Base-by-base conservation (phyloP, 768 basidiomycete species). In the Sarcomyxa edulis region DNA sequence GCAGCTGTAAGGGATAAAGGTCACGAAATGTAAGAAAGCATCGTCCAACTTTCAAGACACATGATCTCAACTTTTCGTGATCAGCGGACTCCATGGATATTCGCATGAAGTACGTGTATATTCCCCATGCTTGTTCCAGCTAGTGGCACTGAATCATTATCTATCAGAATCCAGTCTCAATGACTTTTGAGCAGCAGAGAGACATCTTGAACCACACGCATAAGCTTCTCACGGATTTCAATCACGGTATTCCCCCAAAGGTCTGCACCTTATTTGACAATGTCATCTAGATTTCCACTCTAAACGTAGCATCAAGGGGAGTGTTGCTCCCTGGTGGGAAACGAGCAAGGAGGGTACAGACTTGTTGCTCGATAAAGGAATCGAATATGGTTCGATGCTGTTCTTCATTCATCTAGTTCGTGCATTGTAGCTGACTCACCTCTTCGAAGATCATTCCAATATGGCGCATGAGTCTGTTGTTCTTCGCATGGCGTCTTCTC, bases 251-350 rank as follows among this genome's bases (percentile, higher is more conserved):
- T 11, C 63, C 76, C 16, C 78, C 78, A 0, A 76, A 73, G 52
- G 64, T 61, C 11, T 25, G 45, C 30, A 15, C 14, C 19, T 30
- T 25, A 3, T 24, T 15, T n/a, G n/a, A n/a, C n/a, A n/a, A n/a
- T n/a, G n/a, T n/a, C 10, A 28, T 19, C 15, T 8, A 10, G 18
- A 14, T 4, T 14, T 21, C 32, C 32, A 21, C 14, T 21, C 20
- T 31, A 20, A 9, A 1, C 24, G 9, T 29, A 28, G 22, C 24
- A 29, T 35, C 45, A 10, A 65, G 59, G 79, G 78, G 26, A 75
- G 71, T 35, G 81, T 84, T 23, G 84, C 83, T 1, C 84, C 83
- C 0, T 88, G 84, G 82, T 88, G 84, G 84, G 85, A 88, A 54
- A 75, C 75, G 3, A 79, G 74, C 55, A 77, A 72, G 44, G 81